A percentile compares a stretch with the other conserved stretches of the same genome.
Conservation (phyloP, 257 asterid species). For the Penstemon eatonii region DNA sequence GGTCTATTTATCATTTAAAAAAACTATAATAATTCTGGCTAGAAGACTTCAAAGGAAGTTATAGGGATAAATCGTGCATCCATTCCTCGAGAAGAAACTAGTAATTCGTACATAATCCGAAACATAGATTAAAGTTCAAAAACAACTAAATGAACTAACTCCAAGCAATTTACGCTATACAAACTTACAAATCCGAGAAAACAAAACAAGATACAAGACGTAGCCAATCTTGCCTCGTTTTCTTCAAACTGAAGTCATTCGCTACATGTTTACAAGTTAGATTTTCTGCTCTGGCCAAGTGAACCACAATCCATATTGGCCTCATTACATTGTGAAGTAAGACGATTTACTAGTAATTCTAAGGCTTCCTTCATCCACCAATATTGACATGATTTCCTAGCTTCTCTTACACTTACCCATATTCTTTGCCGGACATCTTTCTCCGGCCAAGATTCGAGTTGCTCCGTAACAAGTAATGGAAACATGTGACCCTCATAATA, state of each 20-base stretch:
- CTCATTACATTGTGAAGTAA: conserved; percentile 30
- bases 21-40: too few species aligned
- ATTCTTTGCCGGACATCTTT: conserved; percentile 72
- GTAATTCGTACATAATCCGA: too few species aligned
- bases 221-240: conserved; percentile 19
- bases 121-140: neutral
- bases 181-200: conserved; percentile 22
- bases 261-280: conserved; percentile 38
- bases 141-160: conserved; percentile 14
- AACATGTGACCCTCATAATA: conserved; percentile 73
- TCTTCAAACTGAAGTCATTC: conserved; percentile 21
- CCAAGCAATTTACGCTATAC: conserved; percentile 28
- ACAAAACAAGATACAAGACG: conserved; percentile 26
- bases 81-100: too few species aligned
- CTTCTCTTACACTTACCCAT: conserved; percentile 74
- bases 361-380: conserved; percentile 71
- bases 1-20: too few species aligned
- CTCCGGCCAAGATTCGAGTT: conserved; percentile 89
- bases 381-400: conserved; percentile 49
- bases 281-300: conserved; percentile 30
- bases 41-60: too few species aligned
- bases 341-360: conserved; percentile 44
- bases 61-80: too few species aligned
- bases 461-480: conserved; percentile 67
- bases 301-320: conserved; percentile 19